These are phyloP conservation scores for Lentinula sp. DNA, from an alignment of 768 basidiomycete genomes.

Conservation along the genomic window DNA sequence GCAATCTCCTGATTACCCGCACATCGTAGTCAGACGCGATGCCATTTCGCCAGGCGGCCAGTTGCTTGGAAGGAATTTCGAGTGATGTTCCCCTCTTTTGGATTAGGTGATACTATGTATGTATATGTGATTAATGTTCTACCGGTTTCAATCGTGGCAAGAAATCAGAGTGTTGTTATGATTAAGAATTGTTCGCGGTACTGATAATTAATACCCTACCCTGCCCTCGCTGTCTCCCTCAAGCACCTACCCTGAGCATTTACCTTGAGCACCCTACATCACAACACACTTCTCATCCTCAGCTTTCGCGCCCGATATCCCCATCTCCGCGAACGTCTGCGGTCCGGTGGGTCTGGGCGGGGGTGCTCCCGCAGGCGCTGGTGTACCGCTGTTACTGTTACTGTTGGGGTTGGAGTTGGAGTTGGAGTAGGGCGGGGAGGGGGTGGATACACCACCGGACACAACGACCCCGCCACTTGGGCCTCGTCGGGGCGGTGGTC, in stretches of 20 bases:
- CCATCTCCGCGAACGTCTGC: constrained; percentile 92
- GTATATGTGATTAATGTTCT: no score
- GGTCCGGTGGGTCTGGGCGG: constrained; percentile 30
- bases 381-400: not conserved
- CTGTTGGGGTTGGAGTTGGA: not conserved
- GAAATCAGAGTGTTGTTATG: no score
- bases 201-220: no score
- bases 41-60: constrained; percentile 90
- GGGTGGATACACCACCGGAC: no score
- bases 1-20: constrained; percentile 77
- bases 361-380: not conserved
- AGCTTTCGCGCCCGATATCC: constrained; percentile 70
- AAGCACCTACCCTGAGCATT: no score
- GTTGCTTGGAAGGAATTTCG: not conserved
- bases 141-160: no score
- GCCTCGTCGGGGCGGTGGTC: not conserved
- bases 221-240: no score
- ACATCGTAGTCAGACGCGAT: constrained; percentile 86
- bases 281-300: constrained; percentile 83
- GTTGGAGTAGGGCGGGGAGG: not conserved
- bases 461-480: no score
- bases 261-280: no score
- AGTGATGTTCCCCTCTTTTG: no score
- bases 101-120: no score
- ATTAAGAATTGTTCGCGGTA: no score